Percentiles rank a stretch among this genome's conserved stretches.
Evolutionary conservation across 176 grass and related monocot genomes (phyloP).

Genomic region (Rhynchospora tenuis): DNA sequence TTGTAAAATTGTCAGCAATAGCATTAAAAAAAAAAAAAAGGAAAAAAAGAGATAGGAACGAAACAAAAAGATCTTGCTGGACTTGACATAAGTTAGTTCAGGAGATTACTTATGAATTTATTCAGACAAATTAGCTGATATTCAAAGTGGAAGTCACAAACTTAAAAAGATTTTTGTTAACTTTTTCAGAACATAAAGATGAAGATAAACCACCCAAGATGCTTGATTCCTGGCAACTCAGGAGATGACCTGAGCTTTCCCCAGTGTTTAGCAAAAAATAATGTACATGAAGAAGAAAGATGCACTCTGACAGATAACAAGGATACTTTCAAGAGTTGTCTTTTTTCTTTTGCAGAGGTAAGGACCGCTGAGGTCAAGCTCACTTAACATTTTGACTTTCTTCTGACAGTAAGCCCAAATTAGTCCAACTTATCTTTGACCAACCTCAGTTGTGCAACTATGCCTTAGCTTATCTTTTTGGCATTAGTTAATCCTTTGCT

Average conservation of each 20-base stretch:
- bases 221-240: slow-evolving; percentile 56
- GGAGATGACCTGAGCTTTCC: slow-evolving; percentile 50
- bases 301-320: slow-evolving; percentile 20
- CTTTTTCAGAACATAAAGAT: slow-evolving; percentile 77
- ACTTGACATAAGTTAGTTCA: not conserved
- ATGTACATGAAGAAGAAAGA: slow-evolving; percentile 33
- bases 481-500: not conserved
- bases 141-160: not conserved
- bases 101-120: not conserved
- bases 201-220: slow-evolving; percentile 87
- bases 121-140: not conserved
- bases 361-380: slow-evolving; percentile 19
- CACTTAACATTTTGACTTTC: not conserved
- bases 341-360: slow-evolving; percentile 90
- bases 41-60: not conserved
- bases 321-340: slow-evolving; percentile 37
- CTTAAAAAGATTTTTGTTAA: slow-evolving; percentile 19
- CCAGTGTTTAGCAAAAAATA: slow-evolving; percentile 47
- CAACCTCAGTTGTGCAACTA: not conserved
- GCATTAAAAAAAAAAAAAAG: not conserved
- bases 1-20: not conserved
- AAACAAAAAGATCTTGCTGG: not conserved
- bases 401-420: not conserved
- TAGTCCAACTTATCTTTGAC: not conserved
- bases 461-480: not conserved